Evolutionary conservation across 352 stramenopile species (phyloP).

Genomic region (Globisporangium perplexum): DNA sequence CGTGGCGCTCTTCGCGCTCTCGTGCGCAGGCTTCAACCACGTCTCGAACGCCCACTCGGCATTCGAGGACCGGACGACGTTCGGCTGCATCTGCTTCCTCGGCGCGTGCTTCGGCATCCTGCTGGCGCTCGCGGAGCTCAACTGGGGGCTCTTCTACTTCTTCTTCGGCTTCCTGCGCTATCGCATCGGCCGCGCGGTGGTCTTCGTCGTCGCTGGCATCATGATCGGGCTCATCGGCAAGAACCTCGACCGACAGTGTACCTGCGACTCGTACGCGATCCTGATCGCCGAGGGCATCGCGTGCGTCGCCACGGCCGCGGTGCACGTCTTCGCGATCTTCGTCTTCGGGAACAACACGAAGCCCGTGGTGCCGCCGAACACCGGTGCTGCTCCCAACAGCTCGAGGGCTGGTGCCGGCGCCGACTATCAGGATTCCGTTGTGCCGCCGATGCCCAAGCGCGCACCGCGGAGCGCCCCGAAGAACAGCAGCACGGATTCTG

Average conservation of each 20-base stretch:
- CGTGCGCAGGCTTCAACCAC: constrained; percentile 46
- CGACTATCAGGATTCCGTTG: constrained; percentile 3
- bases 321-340: constrained; percentile 47
- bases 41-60: constrained; percentile 19
- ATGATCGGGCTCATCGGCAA: constrained; percentile 60
- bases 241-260: constrained; percentile 43
- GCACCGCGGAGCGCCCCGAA: background rate
- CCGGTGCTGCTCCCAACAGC: background rate
- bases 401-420: background rate
- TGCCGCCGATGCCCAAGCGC: constrained; percentile 6
- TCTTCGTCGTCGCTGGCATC: constrained; percentile 55
- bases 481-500: constrained; percentile 4
- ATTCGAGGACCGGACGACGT: constrained; percentile 47
- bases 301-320: constrained; percentile 32
- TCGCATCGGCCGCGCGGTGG: constrained; percentile 43
- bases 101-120: constrained; percentile 57
- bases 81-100: constrained; percentile 72
- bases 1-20: constrained; percentile 35
- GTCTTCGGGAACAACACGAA: constrained; percentile 47
- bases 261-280: constrained; percentile 40
- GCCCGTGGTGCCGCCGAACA: constrained; percentile 4
- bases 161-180: constrained; percentile 82
- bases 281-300: constrained; percentile 49
- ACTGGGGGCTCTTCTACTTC: constrained; percentile 68
- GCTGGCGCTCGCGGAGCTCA: constrained; percentile 50